Evolutionary conservation across 2,329 filamentous ascomycete species (phyloP).

Genomic region (Sclerotinia borealis): DNA sequence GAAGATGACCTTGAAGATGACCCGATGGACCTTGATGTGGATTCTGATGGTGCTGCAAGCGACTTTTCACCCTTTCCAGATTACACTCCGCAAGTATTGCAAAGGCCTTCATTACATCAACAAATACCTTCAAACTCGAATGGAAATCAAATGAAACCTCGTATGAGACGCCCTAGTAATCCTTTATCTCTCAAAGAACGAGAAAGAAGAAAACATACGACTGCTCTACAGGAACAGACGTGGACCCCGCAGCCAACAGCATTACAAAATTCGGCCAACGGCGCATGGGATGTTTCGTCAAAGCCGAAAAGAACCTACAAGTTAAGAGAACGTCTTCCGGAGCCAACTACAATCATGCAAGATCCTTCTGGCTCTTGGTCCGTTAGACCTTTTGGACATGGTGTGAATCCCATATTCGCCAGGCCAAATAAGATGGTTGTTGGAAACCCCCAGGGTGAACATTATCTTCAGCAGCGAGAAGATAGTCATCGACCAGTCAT

Average conservation of each 20-base stretch:
- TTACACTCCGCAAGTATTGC: neutral
- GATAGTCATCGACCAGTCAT: conserved; percentile 26
- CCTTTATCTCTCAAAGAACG: conserved; percentile 11
- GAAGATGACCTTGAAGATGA: conserved; percentile 1
- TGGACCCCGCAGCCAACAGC: conserved; percentile 20
- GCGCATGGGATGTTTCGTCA: conserved; percentile 24
- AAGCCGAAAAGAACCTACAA: conserved; percentile 7
- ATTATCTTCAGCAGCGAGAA: conserved; percentile 22
- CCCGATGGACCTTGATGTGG: neutral
- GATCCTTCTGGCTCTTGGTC: conserved; percentile 27
- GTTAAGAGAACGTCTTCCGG: conserved; percentile 21
- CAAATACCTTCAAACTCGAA: neutral
- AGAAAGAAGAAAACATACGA: conserved; percentile 4
- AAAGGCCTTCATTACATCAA: neutral
- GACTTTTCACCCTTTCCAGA: neutral
- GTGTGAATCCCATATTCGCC: conserved; percentile 27
- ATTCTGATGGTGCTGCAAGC: conserved; percentile 7
- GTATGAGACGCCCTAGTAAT: neutral
- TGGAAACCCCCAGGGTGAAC: conserved; percentile 17
- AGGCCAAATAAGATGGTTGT: conserved; percentile 23
- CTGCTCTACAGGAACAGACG: neutral
- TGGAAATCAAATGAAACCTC: neutral
- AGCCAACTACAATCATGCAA: conserved; percentile 31
- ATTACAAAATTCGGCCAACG: conserved; percentile 24
- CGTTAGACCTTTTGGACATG: conserved; percentile 30